Conservation (phyloP, 1,284 basidiomycete genomes). For the Volvariella volvacea region DNA sequence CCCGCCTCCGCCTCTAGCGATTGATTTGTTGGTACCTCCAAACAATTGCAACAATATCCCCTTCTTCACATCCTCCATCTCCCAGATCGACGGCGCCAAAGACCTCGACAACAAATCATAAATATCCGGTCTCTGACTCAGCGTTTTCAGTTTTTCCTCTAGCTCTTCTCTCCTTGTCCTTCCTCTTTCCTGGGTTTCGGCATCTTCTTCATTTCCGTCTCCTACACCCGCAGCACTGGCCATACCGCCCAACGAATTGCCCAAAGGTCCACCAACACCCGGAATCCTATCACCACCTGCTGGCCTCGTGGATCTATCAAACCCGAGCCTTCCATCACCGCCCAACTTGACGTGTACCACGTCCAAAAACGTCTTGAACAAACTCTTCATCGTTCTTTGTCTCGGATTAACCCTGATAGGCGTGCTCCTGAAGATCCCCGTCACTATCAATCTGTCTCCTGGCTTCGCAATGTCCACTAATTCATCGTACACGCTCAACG, state of each 20-base stretch:
- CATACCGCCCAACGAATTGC: too few relatives aligned
- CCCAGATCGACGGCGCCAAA: constrained; percentile 94
- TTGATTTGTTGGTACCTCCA: constrained; percentile 96
- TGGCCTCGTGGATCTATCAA: constrained; percentile 77
- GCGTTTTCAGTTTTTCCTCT: constrained; percentile 59
- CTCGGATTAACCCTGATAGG: constrained; percentile 92
- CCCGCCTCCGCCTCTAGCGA: constrained; percentile 87
- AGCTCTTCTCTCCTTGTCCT: constrained; percentile 50
- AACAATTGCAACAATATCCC: constrained; percentile 94
- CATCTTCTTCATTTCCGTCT: constrained; percentile 58
- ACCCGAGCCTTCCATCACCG: constrained; percentile 63
- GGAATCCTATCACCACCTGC: constrained; percentile 62
- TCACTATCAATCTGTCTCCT: constrained; percentile 87
- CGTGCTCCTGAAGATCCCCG: constrained; percentile 92
- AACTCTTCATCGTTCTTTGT: constrained; percentile 85
- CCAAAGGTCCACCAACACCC: constrained; percentile 65
- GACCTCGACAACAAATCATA: constrained; percentile 85
- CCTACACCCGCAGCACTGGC: constrained; percentile 34
- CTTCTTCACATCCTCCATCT: constrained; percentile 99
- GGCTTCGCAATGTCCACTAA: constrained; percentile 94
- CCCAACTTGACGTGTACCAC: constrained; percentile 89
- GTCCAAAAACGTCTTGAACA: constrained; percentile 97
- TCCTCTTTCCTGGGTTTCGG: constrained; percentile 39
- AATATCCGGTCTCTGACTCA: constrained; percentile 75
- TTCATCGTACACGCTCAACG: constrained; percentile 94